Base-by-base conservation (phyloP, 2,329 filamentous ascomycete species). In the Corinectria fuckeliana region DNA sequence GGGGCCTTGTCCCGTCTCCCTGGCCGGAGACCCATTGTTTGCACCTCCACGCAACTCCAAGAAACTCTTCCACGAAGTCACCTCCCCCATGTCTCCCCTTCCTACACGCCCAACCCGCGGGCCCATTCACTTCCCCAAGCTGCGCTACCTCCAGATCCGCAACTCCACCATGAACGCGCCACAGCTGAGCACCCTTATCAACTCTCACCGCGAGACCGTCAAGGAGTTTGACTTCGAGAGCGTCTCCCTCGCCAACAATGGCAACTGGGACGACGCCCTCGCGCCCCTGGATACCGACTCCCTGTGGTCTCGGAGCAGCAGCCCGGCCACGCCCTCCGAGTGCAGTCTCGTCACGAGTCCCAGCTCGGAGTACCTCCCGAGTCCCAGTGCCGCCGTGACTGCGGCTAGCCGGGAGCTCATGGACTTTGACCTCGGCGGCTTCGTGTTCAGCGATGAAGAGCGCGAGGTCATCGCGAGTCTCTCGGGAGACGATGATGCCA, bases 251-350 rank as follows among this genome's bases (percentile, higher is more conserved):
- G 82, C 87, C 50, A 83, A 85, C 60, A 80, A 80, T 30, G 92
- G 90, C 25, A 89, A 82, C 57, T 96, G 92, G 92, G 90, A 95
- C 58, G 89, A 93, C 26, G 92, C 91, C 0, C 83, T 96, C n/a
- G 85, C 87, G 36, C 90, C 91, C 2, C 78, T 96, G 56, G 74
- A 79, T 62, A 76, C 69, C 62, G 78, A 72, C 69, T 80, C 74
- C 62, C 77, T 66, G n/a, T 78, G 76, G 76, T 74, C 72, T 23
- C 61, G 68, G 20, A 69, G 70, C 44, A 74, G 69, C 60, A 74
- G 69, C 47, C 34, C 69, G 34, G 44, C 64, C 32, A 62, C 68
- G 2, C 61, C 70, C n/a, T 72, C 71, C 11, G 68, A 74, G 55
- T 70, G 71, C 52, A 74, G 75, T 60, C 64, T 75, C 14, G 72